Percentiles rank a stretch among this genome's conserved stretches.
phyloP scores from a whole-genome alignment of 352 stramenopile genomes.

The Phytophthora pinifolia region DNA sequence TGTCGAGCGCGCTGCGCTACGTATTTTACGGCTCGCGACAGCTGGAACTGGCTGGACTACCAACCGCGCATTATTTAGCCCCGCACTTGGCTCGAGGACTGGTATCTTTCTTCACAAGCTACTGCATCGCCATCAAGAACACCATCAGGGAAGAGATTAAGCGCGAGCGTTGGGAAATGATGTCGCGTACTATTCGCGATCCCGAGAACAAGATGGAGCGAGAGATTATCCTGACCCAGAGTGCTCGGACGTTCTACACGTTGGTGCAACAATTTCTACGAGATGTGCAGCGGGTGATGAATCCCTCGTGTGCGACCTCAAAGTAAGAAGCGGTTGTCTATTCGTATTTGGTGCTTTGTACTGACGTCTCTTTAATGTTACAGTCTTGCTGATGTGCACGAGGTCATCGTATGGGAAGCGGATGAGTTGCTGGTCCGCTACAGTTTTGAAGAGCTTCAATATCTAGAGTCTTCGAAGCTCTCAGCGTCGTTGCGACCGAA shows the following conservation, averaged over 20 bases:
- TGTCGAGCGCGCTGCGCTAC: slow-evolving; percentile 73
- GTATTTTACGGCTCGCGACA: slow-evolving; percentile 83
- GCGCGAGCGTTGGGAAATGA: slow-evolving; percentile 82
- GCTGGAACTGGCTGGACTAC: slow-evolving; percentile 73
- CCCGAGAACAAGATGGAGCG: slow-evolving; percentile 63
- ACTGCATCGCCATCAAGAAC: slow-evolving; percentile 69
- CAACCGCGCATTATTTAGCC: slow-evolving; percentile 72
- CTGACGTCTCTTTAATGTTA: slow-evolving; percentile 8
- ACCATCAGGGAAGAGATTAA: slow-evolving; percentile 77
- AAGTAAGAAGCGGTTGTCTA: slow-evolving; percentile 36
- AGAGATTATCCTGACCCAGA: slow-evolving; percentile 84
- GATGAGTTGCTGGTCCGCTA: slow-evolving; percentile 68
- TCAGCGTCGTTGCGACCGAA: slow-evolving; percentile 63
- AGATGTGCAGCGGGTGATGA: slow-evolving; percentile 75
- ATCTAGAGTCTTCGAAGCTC: slow-evolving; percentile 64
- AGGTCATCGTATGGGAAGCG: slow-evolving; percentile 53
- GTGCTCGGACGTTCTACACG: slow-evolving; percentile 73
- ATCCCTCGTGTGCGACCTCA: slow-evolving; percentile 78
- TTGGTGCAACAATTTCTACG: slow-evolving; percentile 82
- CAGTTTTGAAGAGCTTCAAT: slow-evolving; percentile 56
- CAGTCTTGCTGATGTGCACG: slow-evolving; percentile 62
- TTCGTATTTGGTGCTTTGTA: background rate
- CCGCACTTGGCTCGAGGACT: slow-evolving; percentile 64
- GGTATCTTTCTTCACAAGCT: slow-evolving; percentile 58
- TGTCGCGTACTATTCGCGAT: slow-evolving; percentile 65